Conservation (phyloP, 257 asterid species). For the Anisodus tanguticus region DNA sequence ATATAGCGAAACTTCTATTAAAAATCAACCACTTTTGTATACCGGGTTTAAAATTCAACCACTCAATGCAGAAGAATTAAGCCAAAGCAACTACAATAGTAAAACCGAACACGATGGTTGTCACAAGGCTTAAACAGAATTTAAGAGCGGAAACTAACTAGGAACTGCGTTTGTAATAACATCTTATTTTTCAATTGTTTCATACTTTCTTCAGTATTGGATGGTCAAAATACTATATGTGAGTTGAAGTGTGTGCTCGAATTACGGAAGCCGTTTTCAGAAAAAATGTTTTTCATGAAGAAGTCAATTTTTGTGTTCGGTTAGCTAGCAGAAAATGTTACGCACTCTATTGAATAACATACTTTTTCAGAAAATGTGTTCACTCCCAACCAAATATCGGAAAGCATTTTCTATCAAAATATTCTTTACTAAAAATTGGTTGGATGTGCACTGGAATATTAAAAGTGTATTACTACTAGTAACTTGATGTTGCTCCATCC, state of each 20-base stretch:
- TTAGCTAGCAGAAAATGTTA: not conserved
- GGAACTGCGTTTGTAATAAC: not conserved
- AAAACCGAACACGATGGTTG: not conserved
- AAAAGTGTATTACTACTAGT: not conserved
- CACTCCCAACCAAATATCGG: not conserved
- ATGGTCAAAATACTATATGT: not conserved
- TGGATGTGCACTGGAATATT: not conserved
- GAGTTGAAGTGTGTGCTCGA: not conserved
- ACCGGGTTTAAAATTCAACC: not conserved
- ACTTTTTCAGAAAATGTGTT: not conserved
- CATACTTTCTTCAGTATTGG: not conserved
- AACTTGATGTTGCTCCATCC: not conserved
- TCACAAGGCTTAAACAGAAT: not conserved
- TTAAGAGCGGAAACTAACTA: not conserved
- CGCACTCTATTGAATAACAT: no score
- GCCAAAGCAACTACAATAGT: conserved; percentile 27
- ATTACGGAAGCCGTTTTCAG: no score
- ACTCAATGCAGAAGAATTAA: conserved; percentile 26
- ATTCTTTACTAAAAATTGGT: not conserved
- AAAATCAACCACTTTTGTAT: not conserved
- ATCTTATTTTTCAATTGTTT: not conserved
- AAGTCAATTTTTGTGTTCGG: not conserved
- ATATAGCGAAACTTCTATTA: conserved; percentile 20
- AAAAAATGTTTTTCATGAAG: no score
- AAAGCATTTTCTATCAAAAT: not conserved